phyloP scores from a whole-genome alignment of 352 stramenopile species.

The Pythium utonaiense region DNA sequence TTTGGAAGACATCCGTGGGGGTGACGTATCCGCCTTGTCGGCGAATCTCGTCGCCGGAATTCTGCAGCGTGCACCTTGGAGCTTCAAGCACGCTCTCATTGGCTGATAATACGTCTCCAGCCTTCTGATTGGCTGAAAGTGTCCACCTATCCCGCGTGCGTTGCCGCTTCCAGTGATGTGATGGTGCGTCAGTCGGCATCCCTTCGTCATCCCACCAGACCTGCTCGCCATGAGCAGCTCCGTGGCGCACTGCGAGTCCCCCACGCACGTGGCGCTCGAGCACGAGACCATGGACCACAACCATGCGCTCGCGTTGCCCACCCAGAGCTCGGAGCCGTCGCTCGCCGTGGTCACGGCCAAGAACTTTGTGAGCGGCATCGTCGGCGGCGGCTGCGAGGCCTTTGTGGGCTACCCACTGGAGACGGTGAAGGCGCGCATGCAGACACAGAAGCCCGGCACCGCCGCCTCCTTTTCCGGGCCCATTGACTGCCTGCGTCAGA shows the following conservation, averaged over 20 bases:
- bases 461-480: slow-evolving; percentile 10
- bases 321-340: slow-evolving; percentile 15
- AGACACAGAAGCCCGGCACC: slow-evolving; percentile 27
- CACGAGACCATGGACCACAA: slow-evolving; percentile 9
- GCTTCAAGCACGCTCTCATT: slow-evolving; percentile 4
- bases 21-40: background rate
- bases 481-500: slow-evolving; percentile 31
- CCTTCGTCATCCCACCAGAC: background rate
- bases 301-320: background rate
- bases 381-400: slow-evolving; percentile 35
- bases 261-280: slow-evolving; percentile 14
- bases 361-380: slow-evolving; percentile 40
- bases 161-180: background rate
- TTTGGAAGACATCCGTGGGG: too few relatives aligned
- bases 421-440: slow-evolving; percentile 42
- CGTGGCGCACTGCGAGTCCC: slow-evolving; percentile 15
- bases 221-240: slow-evolving; percentile 7
- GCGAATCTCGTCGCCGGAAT: slow-evolving; percentile 1
- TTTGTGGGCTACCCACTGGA: slow-evolving; percentile 45
- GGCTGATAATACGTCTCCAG: slow-evolving; percentile 3
- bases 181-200: slow-evolving; percentile 7
- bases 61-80: background rate
- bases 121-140: slow-evolving; percentile 5
- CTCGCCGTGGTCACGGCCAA: slow-evolving; percentile 32
- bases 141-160: background rate